Evolutionary conservation across 192 early-diverging fungal genomes (phyloP), one percentile per base, ranked within the genome.

Genomic region (Backusella sp.): DNA sequence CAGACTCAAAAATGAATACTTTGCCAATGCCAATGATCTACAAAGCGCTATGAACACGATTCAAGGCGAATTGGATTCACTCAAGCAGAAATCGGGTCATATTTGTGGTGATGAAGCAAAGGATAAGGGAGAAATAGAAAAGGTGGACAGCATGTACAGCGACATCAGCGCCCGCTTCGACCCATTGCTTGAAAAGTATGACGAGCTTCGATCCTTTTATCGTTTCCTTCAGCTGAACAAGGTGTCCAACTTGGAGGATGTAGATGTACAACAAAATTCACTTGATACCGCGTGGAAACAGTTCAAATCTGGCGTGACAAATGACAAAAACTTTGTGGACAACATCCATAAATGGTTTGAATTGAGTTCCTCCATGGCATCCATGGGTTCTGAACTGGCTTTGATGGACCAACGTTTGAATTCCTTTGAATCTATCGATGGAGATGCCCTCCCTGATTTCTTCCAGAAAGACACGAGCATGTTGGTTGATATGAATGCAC

Each of bases 201-300:
- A 74, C 19, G 35, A 74, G 14, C 26, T 37, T 6, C 36, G 62
- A 19, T 74, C 73, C 19, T 65, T 66, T 37, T 67, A 74, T 23
- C 62, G 65, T 0, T 74, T 74, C n/a, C 35, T 74, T 15, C 36
- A 74, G 26, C 39, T 74, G 3, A 62, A 74, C 19, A 67, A 74
- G 11, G 65, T 74, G 1, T 39, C 56, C 1, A 19, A n/a, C 6
- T 17, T 73, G 32, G 6, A 36, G 26, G 6, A 65, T 7, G 39
- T 67, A 8, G 41, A 67, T 42, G 3, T 7, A 23, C n/a, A 41
- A 23, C 59, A 74, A 65, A 11, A 28, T 12, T 17, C 35, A n/a
- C 30, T 74, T 23, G 73, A 74, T 8, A 2, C 8, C 5, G 37
- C 26, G 7, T 74, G 73, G 73, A 74, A 74, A 14, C 28, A 62